Base-by-base conservation (phyloP, 805 yeast species). In the Hanseniaspora meyeri region DNA sequence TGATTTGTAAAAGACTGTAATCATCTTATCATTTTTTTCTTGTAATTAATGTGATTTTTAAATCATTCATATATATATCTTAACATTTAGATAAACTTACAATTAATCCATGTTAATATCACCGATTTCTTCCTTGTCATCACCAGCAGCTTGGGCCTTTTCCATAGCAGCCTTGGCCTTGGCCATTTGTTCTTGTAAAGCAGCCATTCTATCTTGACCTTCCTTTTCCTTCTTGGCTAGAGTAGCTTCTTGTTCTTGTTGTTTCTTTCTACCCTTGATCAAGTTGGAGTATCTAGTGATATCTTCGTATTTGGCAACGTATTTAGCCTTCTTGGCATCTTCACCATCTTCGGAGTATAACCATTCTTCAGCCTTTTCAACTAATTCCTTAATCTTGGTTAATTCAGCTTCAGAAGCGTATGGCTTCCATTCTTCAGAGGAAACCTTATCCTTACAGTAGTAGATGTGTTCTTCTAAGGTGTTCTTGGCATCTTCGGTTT, bases 401-500 rank as follows among this genome's bases (percentile, higher is more conserved):
- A 91, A 91, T 80, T 93, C 98, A 66, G 82, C 88, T 59, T 85
- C 95, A 63, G 85, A 78, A 58, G 97, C 96, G 70, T 90, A 93
- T 65, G 77, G 82, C 63, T 86, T 79, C 71, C 91, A 91, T 65
- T 82, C 83, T 57, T 89, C 98, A 45, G 58, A 55, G 31, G 55
- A 55, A 20, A 59, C 90, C 97, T 68, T 93, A 78, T 77, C 93
- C 93, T 71, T 95, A 95, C 77, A 98, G 86, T 74, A 91, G 76
- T 93, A 93, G 68, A 93, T 93, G 79, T 93, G 93, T 79, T 93
- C 99, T 79, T 93, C 98, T 60, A 93, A 79, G 62, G 96, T 93
- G 72, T 93, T 93, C 85, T 93, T 93, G 74, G 89, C 88, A 76
- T 93, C 97, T 78, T 93, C 97, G 63, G 97, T 93, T 76, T 93